Base-by-base conservation (phyloP, 805 yeast species). In the Jamesozyma gamospora region DNA sequence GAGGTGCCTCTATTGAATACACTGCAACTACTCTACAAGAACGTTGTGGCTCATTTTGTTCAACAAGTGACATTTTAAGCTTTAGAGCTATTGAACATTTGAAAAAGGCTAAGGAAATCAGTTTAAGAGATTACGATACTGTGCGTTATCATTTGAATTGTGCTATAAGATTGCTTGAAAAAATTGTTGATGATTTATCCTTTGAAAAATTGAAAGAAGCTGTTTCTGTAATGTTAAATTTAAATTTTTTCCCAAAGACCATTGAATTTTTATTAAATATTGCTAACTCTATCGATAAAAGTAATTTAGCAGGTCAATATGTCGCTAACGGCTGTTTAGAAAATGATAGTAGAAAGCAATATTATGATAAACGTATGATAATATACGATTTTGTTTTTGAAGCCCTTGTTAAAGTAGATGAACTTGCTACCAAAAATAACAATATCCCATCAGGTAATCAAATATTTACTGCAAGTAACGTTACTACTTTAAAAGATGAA, bases 31-130 rank as follows among this genome's bases (percentile, higher is more conserved):
- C 88, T 1, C 66, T 92, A 37, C 95, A 92, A 61, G 94, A 85
- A 40, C 79, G 90, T 43, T 92, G 98, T 67, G 94, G 95, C 1
- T 78, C 95, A 0, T 92, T 87, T 62, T 92, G 97, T 55, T 85
- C 96, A 0, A 77, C 94, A 13, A 85, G 82, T 48, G 98, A 92
- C 61, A 96, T 92, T 21, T 71, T 87, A 43, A 84, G 92, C 12
- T 92, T 88, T 69, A 82, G 90, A 60, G 97, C 96, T 0, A 78
- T 87, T 50, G 98, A 92, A 58, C 87, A 82, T 58, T 68, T 92
- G 51, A 82, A 90, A 41, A 78, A 81, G 51, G 96, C 97, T 1
- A 82, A 80, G 52, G 82, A 77, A 41, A 74, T 77, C 44, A 85
- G 84, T 2, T 60, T 67, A 19, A 74, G 74, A 47, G 95, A 88